A percentile compares a stretch with the other conserved stretches of the same genome.
These are phyloP conservation scores for Aaosphaeria pasadenensis DNA, from an alignment of 2,329 filamentous ascomycete species.

Conservation along the genomic window DNA sequence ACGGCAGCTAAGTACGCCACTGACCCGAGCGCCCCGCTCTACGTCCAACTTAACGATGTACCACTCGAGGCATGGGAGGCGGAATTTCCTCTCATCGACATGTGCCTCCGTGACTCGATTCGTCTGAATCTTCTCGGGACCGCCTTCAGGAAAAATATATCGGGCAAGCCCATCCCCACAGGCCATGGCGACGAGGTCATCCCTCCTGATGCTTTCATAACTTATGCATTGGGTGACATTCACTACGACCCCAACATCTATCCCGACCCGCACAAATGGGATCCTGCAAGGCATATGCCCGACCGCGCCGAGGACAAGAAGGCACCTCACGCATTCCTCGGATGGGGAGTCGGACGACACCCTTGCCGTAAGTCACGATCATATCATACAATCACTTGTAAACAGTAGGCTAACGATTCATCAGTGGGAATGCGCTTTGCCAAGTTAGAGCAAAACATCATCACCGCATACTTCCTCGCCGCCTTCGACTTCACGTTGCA, in stretches of 20 bases:
- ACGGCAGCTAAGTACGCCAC: conserved; percentile 45
- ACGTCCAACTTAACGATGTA: conserved; percentile 42
- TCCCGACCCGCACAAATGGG: conserved; percentile 47
- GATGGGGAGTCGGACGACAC: conserved; percentile 41
- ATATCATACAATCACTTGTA: conserved; percentile 12
- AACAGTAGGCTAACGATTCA: conserved; percentile 3
- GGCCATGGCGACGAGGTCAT: conserved; percentile 49
- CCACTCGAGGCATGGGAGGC: conserved; percentile 55
- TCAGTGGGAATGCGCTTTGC: conserved; percentile 45
- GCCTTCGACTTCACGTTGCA: conserved; percentile 47
- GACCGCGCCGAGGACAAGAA: conserved; percentile 50
- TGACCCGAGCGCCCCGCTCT: conserved; percentile 30
- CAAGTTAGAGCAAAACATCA: conserved; percentile 52
- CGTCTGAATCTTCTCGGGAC: conserved; percentile 49
- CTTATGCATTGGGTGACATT: conserved; percentile 47
- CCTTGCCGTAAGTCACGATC: conserved; percentile 38
- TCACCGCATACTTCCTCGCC: conserved; percentile 49
- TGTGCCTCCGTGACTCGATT: conserved; percentile 55
- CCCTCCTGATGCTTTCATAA: conserved; percentile 47
- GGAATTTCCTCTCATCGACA: conserved; percentile 52
- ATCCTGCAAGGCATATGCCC: conserved; percentile 49
- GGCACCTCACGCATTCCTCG: conserved; percentile 30
- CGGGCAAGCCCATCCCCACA: conserved; percentile 45
- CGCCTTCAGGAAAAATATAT: conserved; percentile 52
- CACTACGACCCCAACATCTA: conserved; percentile 52